phyloP scores from a whole-genome alignment of 352 stramenopile species.

The Globisporangium apiculatum region DNA sequence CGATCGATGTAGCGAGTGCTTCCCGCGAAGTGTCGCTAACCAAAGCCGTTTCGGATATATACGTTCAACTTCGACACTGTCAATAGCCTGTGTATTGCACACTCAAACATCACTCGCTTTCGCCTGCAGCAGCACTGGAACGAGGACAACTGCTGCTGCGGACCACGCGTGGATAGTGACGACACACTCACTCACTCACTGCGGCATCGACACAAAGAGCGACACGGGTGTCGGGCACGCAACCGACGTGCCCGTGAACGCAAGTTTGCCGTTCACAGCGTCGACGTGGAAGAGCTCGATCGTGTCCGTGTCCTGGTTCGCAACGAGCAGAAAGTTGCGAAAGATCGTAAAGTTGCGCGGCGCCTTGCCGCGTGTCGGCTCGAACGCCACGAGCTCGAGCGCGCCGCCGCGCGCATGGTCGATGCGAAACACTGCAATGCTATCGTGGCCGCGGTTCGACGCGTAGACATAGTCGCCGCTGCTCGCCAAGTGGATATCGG shows the following conservation, averaged over 20 bases:
- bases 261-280: slow-evolving; percentile 19
- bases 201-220: slow-evolving; percentile 14
- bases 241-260: slow-evolving; percentile 23
- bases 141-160: too few species aligned
- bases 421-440: slow-evolving; percentile 27
- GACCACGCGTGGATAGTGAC: too few species aligned
- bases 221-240: slow-evolving; percentile 33
- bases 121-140: too few species aligned
- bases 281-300: slow-evolving; percentile 42
- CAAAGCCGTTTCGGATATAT: too few species aligned
- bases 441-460: slow-evolving; percentile 40
- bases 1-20: too few species aligned
- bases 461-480: slow-evolving; percentile 35
- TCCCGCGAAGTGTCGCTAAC: neutral
- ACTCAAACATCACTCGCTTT: too few species aligned
- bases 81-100: too few species aligned
- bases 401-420: slow-evolving; percentile 9
- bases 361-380: slow-evolving; percentile 21
- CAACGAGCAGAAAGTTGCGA: slow-evolving; percentile 23
- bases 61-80: too few species aligned
- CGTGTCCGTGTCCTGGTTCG: slow-evolving; percentile 43
- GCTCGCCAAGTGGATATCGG: slow-evolving; percentile 24
- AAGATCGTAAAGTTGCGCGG: slow-evolving; percentile 32
- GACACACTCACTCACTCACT: too few species aligned
- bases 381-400: slow-evolving; percentile 21